Base-by-base conservation (phyloP, 2,329 filamentous ascomycete genomes). In the Neurospora sp. region DNA sequence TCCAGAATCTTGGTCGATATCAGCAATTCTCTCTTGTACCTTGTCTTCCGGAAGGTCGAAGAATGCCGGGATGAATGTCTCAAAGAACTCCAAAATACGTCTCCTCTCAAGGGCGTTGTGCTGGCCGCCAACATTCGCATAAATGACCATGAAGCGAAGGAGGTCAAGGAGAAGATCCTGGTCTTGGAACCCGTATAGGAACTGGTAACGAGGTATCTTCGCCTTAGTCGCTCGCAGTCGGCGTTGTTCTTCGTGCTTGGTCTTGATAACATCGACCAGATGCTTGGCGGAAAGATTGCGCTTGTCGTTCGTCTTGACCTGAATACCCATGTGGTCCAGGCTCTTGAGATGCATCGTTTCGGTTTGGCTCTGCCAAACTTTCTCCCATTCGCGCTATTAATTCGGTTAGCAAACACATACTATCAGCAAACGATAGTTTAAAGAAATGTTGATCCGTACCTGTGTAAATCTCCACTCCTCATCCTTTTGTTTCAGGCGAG, bases 391-490 rank as follows among this genome's bases (percentile, higher is more conserved):
- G 39, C 96, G 92, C 84, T 92, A 71, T 41, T 71, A 68, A 67
- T 17, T 68, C n/a, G 71, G 72, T 74, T 69, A 72, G 36, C 52
- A 36, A 38, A 39, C 36, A 66, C 33, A 38, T 15, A 15, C 11
- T 19, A 36, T 4, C 15, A n/a, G 12, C 33, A 36, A 5, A 38
- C 37, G 36, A 11, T 19, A 40, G n/a, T 38, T 67, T 3, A 11
- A 28, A 6, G 19, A 6, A 28, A 52, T 52, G 36, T 12, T 38
- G 23, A 39, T 17, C 28, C 78, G 74, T 79, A 82, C 81, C 79
- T 92, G 94, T 6, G 93, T 95, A 74, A 96, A 94, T 73, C 97
- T 93, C 96, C 96, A 99, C 77, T 98, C 94, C 79, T 99, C 96
- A 65, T 96, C 90, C 79, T 98, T 97, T 76, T 96, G 92, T 82